Base-by-base conservation (phyloP, 805 yeast genomes). In the Pichia manshurica region DNA sequence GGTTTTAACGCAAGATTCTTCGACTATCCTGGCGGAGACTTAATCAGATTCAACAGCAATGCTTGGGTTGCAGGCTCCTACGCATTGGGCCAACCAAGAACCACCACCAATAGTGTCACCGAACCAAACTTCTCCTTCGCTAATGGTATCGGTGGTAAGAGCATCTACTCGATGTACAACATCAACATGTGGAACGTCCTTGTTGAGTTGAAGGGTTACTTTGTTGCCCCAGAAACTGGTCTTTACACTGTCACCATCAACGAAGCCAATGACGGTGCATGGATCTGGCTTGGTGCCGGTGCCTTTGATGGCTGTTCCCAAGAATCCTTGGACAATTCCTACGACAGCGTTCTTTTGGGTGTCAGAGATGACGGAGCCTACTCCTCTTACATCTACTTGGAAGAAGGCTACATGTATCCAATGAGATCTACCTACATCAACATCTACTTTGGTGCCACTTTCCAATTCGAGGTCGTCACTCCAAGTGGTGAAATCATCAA, bases 261-360 rank as follows among this genome's bases (percentile, higher is more conserved):
- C 12, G 33, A 40, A 13, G 58, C 55, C 12, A 68, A 65, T 54
- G 69, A 66, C 50, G 54, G 58, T 23, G 63, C 51, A 19, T 59
- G 59, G 48, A 63, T 68, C 39, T 56, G 53, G 36, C 48, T 62
- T 39, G 67, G 67, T 42, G 61, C 60, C 9, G 56, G 52, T 44
- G 64, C 64, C 9, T 60, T 69, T 25, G 58, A 57, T 20, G 69
- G 74, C 54, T 62, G 70, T 53, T 46, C 53, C 23, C 48, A 56
- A n/a, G 41, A 37, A 10, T 33, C 16, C 12, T 13, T 36, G 2
- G 28, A 13, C 3, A 23, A 39, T 25, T 35, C 45, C 17, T 40
- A 34, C 21, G 44, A 32, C 7, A 29, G 36, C 9, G 34, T 44
- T n/a, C 29, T 49, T 2, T 15, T 53, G 28, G 46, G 36, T 16